Percentiles rank a stretch among this genome's conserved stretches.
Evolutionary conservation across 805 yeast genomes (phyloP).

Genomic region (Barnettozyma vustinii): DNA sequence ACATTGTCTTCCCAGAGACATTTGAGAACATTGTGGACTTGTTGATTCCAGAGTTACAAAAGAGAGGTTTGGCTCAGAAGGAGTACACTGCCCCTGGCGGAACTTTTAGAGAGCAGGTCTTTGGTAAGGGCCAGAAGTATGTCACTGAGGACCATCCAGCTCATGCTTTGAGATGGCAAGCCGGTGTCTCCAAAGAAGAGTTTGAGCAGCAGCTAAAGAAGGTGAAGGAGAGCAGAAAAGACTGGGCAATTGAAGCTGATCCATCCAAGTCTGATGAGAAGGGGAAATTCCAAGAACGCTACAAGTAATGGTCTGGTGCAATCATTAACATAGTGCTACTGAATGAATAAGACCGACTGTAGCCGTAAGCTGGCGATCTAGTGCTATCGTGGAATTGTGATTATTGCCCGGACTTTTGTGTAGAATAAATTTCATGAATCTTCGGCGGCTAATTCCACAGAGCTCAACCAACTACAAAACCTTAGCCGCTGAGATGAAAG

Average conservation of each 20-base stretch:
- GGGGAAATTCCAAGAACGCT: not conserved
- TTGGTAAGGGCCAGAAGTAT: conserved; percentile 22
- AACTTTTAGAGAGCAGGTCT: conserved; percentile 34
- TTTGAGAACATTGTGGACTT: conserved; percentile 36
- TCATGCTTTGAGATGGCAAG: conserved; percentile 8
- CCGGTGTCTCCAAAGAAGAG: conserved; percentile 7
- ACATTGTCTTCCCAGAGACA: conserved; percentile 36
- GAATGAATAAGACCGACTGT: no score
- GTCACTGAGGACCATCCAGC: conserved; percentile 15
- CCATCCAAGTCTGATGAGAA: not conserved
- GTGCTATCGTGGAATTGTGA: no score
- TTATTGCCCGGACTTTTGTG: no score
- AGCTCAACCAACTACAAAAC: not conserved
- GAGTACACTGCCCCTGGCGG: conserved; percentile 27
- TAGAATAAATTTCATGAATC: no score
- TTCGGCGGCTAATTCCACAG: not conserved
- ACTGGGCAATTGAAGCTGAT: not conserved
- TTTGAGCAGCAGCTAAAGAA: not conserved
- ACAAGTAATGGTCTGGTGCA: not conserved
- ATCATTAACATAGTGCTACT: no score
- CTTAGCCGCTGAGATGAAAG: not conserved
- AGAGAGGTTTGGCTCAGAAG: conserved; percentile 32
- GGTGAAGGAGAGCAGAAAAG: not conserved
- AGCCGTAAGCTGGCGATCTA: no score
- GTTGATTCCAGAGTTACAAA: conserved; percentile 34